Evolutionary conservation across 805 yeast genomes (phyloP).

Genomic region (Brettanomyces nanus): DNA sequence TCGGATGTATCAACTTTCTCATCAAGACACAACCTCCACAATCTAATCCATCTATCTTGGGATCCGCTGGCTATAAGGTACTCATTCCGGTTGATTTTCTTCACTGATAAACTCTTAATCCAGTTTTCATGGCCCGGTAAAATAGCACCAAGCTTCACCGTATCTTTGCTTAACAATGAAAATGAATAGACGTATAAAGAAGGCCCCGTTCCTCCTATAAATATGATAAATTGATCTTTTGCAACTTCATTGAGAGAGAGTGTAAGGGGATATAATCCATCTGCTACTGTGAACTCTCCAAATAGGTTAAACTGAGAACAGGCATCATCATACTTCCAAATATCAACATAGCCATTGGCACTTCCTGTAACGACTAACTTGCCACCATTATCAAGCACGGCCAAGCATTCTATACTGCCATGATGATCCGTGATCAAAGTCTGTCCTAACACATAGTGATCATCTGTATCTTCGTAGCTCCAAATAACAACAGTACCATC

Average conservation of each 20-base stretch:
- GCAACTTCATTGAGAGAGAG: constrained; percentile 27
- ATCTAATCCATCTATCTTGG: constrained; percentile 84
- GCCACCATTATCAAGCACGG: constrained; percentile 9
- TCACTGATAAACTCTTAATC: constrained; percentile 70
- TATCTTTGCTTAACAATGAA: constrained; percentile 11
- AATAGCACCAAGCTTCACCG: constrained; percentile 33
- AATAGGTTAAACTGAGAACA: constrained; percentile 19
- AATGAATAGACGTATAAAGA: constrained; percentile 48
- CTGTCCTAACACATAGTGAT: constrained; percentile 26
- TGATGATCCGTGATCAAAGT: constrained; percentile 10
- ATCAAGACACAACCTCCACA: constrained; percentile 70
- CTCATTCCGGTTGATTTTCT: constrained; percentile 34
- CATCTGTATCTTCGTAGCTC: constrained; percentile 26
- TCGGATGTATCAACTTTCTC: constrained; percentile 48
- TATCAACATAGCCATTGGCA: constrained; percentile 47
- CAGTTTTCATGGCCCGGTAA: constrained; percentile 95
- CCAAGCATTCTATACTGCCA: constrained; percentile 1
- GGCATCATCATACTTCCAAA: constrained; percentile 37
- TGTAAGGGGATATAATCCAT: constrained; percentile 44
- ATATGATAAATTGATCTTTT: constrained; percentile 36
- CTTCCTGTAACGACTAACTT: constrained; percentile 50
- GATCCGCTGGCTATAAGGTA: constrained; percentile 80
- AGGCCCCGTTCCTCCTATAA: constrained; percentile 67
- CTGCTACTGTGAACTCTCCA: constrained; percentile 28
- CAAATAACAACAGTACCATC: constrained; percentile 59